These are phyloP conservation scores for Lecanicillium sp. DNA, from an alignment of 2,329 filamentous ascomycete genomes.

Conservation along the genomic window DNA sequence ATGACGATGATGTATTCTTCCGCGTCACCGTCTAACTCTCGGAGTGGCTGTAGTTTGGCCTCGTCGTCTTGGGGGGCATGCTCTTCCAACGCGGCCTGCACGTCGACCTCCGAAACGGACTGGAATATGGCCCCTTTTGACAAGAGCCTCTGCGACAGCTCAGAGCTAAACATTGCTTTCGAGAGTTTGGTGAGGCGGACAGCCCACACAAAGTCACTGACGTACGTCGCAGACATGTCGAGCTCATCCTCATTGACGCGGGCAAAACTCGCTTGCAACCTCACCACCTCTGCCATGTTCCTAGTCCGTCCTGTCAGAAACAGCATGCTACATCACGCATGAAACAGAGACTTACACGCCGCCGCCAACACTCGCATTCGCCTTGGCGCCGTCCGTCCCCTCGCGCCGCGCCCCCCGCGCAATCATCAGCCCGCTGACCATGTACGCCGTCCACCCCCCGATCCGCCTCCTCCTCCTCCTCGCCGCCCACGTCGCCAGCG, in stretches of 20 bases:
- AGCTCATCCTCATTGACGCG: not conserved
- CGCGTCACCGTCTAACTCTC: too few species aligned
- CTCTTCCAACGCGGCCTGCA: not conserved
- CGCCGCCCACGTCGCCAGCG: not conserved
- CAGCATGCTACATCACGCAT: too few species aligned
- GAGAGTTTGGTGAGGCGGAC: not conserved
- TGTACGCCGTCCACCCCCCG: not conserved
- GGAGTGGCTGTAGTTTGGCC: too few species aligned
- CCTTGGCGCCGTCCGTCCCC: not conserved
- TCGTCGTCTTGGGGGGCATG: not conserved
- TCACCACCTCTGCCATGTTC: not conserved
- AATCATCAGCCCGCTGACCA: not conserved
- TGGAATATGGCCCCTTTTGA: not conserved
- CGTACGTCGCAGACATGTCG: not conserved
- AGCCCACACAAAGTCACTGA: not conserved
- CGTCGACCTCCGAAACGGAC: not conserved
- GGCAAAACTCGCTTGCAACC: not conserved
- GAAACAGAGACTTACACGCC: not conserved
- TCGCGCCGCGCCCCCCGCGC: not conserved
- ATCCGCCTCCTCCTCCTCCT: too few species aligned
- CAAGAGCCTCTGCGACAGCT: not conserved
- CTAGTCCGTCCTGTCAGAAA: not conserved
- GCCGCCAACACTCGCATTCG: not conserved
- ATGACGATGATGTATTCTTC: too few species aligned
- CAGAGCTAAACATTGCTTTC: not conserved